These are phyloP conservation scores for Cladochytrium replicatum DNA, from an alignment of 192 early-diverging fungal species.

Conservation along the genomic window DNA sequence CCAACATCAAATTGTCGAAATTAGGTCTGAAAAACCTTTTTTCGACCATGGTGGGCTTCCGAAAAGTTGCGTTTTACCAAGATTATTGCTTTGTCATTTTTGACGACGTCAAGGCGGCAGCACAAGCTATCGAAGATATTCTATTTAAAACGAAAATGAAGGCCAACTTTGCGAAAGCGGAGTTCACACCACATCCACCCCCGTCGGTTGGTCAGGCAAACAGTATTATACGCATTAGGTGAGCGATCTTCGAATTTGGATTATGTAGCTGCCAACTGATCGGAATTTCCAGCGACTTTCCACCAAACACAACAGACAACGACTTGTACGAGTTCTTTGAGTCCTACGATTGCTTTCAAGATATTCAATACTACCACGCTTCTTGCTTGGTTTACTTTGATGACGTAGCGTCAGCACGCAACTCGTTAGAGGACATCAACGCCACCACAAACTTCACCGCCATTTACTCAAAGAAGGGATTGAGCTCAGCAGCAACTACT, in stretches of 20 bases:
- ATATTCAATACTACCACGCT: constrained; percentile 31
- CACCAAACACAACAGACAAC: constrained; percentile 23
- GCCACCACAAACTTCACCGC: constrained; percentile 33
- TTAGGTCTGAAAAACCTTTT: constrained; percentile 25
- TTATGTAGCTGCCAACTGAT: no score
- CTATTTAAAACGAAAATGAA: constrained; percentile 40
- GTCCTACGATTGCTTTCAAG: constrained; percentile 25
- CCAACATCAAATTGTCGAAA: constrained; percentile 31
- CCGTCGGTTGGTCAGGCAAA: constrained; percentile 28
- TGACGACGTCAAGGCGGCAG: constrained; percentile 20
- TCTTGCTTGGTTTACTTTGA: constrained; percentile 32
- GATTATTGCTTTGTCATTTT: constrained; percentile 45
- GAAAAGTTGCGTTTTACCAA: constrained; percentile 35
- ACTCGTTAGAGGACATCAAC: constrained; percentile 30
- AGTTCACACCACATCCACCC: constrained; percentile 29
- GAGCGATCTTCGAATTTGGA: no score
- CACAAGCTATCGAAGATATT: constrained; percentile 36
- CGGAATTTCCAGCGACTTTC: constrained; percentile 24
- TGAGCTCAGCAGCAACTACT: not conserved
- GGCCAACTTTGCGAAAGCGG: constrained; percentile 36
- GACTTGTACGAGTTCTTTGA: constrained; percentile 28
- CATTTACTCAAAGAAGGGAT: constrained; percentile 36
- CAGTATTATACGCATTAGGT: constrained; percentile 24
- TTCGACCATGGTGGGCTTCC: constrained; percentile 25
- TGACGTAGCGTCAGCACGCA: constrained; percentile 14